Conservation (phyloP, 140 eudicot species). For the Cichorium intybus region DNA sequence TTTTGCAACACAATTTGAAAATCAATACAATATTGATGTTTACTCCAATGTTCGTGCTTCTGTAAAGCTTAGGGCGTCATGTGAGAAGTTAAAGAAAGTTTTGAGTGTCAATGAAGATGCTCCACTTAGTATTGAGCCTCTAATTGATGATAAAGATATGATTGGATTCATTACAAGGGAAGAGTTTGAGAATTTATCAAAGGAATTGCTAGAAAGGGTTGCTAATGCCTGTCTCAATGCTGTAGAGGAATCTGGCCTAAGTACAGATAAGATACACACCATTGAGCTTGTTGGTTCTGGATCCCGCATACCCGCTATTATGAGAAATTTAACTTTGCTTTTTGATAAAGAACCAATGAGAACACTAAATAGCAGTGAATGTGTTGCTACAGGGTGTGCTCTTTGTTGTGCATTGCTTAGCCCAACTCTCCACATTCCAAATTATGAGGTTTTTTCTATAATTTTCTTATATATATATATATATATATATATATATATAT, state of each 20-base stretch:
- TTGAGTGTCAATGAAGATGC: constrained; percentile 90
- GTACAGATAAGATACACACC: background rate
- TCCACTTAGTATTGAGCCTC: constrained; percentile 68
- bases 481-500: too few species aligned
- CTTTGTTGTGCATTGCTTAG: constrained; percentile 17
- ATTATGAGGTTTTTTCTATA: background rate
- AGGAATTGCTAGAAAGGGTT: background rate
- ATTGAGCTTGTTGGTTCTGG: background rate
- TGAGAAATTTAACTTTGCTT: background rate
- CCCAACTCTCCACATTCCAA: background rate
- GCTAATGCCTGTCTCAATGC: background rate
- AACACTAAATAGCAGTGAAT: background rate
- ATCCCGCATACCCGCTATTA: background rate
- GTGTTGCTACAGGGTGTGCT: constrained; percentile 23
- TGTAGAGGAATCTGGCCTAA: background rate
- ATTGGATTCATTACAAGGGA: background rate
- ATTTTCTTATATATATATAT: too few species aligned
- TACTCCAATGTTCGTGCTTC: constrained; percentile 56
- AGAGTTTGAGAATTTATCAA: background rate
- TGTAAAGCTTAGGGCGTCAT: constrained; percentile 62
- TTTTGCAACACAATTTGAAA: constrained; percentile 58
- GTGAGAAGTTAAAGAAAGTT: constrained; percentile 84
- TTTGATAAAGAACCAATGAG: constrained; percentile 6
- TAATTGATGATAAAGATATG: constrained; percentile 16
- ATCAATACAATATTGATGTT: constrained; percentile 57